Evolutionary conservation across 2,329 filamentous ascomycete species (phyloP), one percentile per base, ranked within the genome.

Genomic region (Fusarium sp.): DNA sequence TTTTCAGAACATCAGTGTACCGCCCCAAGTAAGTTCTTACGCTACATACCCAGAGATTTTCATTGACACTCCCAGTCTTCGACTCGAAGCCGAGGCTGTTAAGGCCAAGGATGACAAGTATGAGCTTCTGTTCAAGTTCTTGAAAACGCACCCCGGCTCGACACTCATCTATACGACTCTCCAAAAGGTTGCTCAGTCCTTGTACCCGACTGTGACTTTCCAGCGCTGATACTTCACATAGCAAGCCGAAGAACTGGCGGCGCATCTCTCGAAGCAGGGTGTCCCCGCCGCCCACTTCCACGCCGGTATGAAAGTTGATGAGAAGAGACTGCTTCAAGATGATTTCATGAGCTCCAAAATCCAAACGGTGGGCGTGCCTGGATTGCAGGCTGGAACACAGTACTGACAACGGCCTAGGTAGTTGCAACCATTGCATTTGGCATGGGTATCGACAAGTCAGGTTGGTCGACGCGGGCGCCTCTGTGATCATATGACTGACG

Each of bases 131-230:
- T 83, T 84, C 39, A 67, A 79, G 1, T 91, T 90, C 67, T 80
- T 92, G 14, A 80, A 80, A 38, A 72, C 82, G 1, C 83, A 91
- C 63, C 81, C 84, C 3, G 90, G 90, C 0, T 83, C 90, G 6
- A 88, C 88, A 1, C 87, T 92, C 28, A 83, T 92, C 18, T 92
- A 92, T 62, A 88, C 91, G 3, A 90, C 89, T 1, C 77, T 87
- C 1, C 90, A 91, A 66, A 86, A 85, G 72, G 82, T 81, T 60
- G 4, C 65, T 36, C 28, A 10, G 13, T 4, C 33, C 7, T 38
- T 4, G 20, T 28, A 6, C 6, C n/a, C 12, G 7, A 8, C 6
- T 24, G 20, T 49, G 7, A 26, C 20, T 5, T 10, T 15, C 13
- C 36, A 2, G 33, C 24, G 24, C 75, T 78, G 42, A 76, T 45